Conservation (phyloP, 306 rosid genomes). For the Albizia julibrissin region DNA sequence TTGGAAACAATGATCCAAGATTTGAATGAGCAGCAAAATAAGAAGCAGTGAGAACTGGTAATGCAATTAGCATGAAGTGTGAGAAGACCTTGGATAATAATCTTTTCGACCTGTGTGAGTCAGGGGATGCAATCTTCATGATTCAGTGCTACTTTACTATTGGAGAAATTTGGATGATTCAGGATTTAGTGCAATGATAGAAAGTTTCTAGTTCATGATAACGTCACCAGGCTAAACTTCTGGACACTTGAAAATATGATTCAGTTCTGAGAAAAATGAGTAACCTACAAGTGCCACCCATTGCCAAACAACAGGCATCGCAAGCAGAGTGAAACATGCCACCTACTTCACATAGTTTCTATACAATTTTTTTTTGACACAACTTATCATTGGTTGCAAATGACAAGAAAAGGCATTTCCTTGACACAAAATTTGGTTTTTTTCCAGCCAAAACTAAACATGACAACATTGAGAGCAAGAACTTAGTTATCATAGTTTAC, state of each 20-base stretch:
- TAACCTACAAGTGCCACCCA: constrained; percentile 15
- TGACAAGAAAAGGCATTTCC: not conserved
- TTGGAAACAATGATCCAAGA: constrained; percentile 17
- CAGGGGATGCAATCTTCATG: constrained; percentile 21
- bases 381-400: constrained; percentile 8
- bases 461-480: not conserved
- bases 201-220: not conserved
- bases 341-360: constrained; percentile 8
- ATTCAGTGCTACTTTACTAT: not conserved
- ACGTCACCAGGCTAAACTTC: constrained; percentile 13
- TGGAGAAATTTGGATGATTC: not conserved
- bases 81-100: constrained; percentile 3
- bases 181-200: not conserved
- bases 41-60: not conserved
- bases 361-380: constrained; percentile 12
- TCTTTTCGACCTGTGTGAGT: constrained; percentile 9
- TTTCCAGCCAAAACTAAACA: not conserved
- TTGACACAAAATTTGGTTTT: not conserved
- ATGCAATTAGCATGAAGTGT: constrained; percentile 1
- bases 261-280: not conserved
- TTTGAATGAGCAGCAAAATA: not conserved
- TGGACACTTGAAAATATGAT: constrained; percentile 1
- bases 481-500: not conserved
- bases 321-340: constrained; percentile 16
- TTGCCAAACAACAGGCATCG: constrained; percentile 7